Evolutionary conservation across 1,284 basidiomycete species (phyloP), one percentile per base, ranked within the genome.

Genomic region (Ganoderma sinense): DNA sequence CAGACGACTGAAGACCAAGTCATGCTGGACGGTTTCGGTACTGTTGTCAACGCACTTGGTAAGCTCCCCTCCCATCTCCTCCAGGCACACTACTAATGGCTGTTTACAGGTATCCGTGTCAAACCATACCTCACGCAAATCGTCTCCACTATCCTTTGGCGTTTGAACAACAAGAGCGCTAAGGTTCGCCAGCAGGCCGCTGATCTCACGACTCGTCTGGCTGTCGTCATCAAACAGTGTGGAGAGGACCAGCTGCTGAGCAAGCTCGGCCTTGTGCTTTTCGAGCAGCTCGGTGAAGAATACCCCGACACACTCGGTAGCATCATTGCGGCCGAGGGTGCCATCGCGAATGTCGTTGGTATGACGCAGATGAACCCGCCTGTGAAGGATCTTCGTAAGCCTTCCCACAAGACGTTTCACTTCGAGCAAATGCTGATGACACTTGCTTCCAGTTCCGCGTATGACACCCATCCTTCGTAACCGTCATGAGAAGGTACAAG

Each of bases 311-410:
- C 97, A 0, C 88, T 99, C 31, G 98, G 97, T 79, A 97, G 96
- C 84, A 98, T 99, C 82, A 99, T 99, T 80, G 96, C 97, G 61
- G 98, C 98, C 61, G 96, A 98, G 80, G 97, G 95, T 73, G 97
- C 97, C 61, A 99, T 99, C 78, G 98, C 98, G 74, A 99, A 99
- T 78, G 98, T 99, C 41, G 97, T 99, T 71, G 98, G 98, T 84
- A 99, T 99, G 98, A 98, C 97, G 14, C 96, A 99, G 82, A 99
- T 99, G 98, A 99, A 98, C 81, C 98, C 98, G 23, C 98, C 97
- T 0, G 97, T 99, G 62, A 99, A 99, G 83, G 98, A 99, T 86
- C 91, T 99, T 67, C 81, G 95, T 97, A 81, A 89, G 96, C 87
- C 65, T 36, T 39, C 8, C 18, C 7, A 31, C 65, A 64, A 56